These are phyloP conservation scores for Trifolium pratense DNA, from an alignment of 306 rosid species.

Conservation along the genomic window DNA sequence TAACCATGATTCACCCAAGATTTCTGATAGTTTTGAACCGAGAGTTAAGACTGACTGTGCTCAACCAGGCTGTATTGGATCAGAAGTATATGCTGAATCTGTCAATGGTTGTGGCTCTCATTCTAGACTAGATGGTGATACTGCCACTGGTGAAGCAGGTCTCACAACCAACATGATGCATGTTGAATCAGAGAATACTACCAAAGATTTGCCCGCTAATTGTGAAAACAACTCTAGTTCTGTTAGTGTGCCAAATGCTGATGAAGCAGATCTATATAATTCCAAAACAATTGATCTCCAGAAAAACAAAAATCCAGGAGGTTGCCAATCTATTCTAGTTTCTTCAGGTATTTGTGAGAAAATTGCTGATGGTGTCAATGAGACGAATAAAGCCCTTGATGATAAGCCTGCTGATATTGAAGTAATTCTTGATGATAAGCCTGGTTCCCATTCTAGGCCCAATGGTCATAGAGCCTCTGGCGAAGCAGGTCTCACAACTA, in stretches of 20 bases:
- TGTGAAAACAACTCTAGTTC: conserved; percentile 27
- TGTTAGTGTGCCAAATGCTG: conserved; percentile 36
- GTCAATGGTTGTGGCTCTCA: conserved; percentile 32
- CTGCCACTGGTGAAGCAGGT: conserved; percentile 39
- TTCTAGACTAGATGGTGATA: conserved; percentile 30
- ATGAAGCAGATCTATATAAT: conserved; percentile 35
- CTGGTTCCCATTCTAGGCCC: conserved; percentile 21
- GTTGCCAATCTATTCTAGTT: conserved; percentile 37
- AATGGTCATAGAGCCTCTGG: conserved; percentile 35
- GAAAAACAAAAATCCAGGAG: conserved; percentile 45
- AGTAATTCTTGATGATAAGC: conserved; percentile 16
- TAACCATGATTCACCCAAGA: conserved; percentile 33
- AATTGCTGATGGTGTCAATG: conserved; percentile 30
- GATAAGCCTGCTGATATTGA: conserved; percentile 37
- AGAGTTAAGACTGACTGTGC: conserved; percentile 32
- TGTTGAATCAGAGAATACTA: conserved; percentile 28
- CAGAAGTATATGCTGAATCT: conserved; percentile 31
- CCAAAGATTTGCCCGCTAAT: conserved; percentile 35
- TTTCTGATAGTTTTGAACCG: conserved; percentile 37
- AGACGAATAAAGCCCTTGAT: conserved; percentile 33
- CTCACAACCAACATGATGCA: conserved; percentile 28
- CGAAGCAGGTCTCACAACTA: conserved; percentile 40
- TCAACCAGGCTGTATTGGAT: conserved; percentile 31
- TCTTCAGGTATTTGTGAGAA: conserved; percentile 36
- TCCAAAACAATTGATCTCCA: conserved; percentile 19